Evolutionary conservation across 352 stramenopile species (phyloP).

Genomic region (Globisporangium emineosum): DNA sequence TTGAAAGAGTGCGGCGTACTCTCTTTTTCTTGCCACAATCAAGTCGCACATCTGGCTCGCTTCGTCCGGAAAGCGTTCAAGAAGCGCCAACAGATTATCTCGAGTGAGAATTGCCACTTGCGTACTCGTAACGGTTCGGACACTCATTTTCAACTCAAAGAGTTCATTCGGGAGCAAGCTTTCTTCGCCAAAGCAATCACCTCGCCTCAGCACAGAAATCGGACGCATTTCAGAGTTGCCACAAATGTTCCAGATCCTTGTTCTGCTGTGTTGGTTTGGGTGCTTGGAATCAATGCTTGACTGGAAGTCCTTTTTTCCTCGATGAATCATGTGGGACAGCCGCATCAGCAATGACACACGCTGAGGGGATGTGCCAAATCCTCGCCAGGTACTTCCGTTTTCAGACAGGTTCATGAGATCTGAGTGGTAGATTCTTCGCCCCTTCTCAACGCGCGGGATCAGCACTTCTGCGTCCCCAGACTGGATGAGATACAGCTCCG

Average conservation of each 20-base stretch:
- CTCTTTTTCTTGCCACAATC: conserved; percentile 21
- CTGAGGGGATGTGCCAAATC: background rate
- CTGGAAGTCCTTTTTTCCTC: background rate
- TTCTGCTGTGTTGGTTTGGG: background rate
- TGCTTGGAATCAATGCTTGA: background rate
- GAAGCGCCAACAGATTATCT: conserved; percentile 33
- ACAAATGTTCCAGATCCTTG: conserved; percentile 8
- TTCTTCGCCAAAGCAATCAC: conserved; percentile 64
- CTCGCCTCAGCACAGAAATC: conserved; percentile 44
- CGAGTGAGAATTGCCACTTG: conserved; percentile 47
- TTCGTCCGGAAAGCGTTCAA: conserved; percentile 39
- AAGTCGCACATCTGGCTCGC: conserved; percentile 19
- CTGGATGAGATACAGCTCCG: conserved; percentile 62
- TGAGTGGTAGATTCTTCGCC: conserved; percentile 2
- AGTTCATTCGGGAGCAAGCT: conserved; percentile 35
- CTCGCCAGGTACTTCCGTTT: conserved; percentile 8
- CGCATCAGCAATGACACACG: background rate
- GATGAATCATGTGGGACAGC: background rate
- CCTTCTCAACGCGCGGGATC: conserved; percentile 23
- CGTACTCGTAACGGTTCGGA: conserved; percentile 49
- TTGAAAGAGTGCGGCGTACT: conserved; percentile 18
- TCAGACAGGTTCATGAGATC: conserved; percentile 9
- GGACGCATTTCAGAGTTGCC: conserved; percentile 13
- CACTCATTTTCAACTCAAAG: conserved; percentile 39
- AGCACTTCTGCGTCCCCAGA: conserved; percentile 54